Base-by-base conservation (phyloP, 2,329 filamentous ascomycete genomes). In the Emmonsiellopsis sp. region DNA sequence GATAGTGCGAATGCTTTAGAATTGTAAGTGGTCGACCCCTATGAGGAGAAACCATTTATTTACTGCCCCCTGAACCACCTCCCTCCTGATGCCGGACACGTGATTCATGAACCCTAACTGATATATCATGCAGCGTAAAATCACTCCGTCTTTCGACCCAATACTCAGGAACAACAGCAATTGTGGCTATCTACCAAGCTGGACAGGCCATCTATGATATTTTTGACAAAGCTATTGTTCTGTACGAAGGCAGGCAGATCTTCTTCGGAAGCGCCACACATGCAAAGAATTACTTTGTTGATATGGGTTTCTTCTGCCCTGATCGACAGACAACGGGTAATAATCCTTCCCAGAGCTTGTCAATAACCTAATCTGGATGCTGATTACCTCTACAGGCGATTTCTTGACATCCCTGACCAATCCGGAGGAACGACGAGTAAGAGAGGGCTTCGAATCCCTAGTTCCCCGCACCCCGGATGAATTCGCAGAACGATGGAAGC, bases 181-280 rank as follows among this genome's bases (percentile, higher is more conserved):
- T 93, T 56, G 88, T 94, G 2, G 89, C 88, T 0, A 75, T 95
- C 0, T 95, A 94, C 67, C 88, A 94, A 66, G 88, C 87, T 0
- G 88, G 85, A 0, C 87, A 93, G 69, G 89, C 82, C 60, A 88
- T 92, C 55, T 91, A 88, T 71, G 77, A 77, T 50, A 54, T 57
- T 37, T 91, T 92, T 56, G 88, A 94, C 74, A 93, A 92, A 68
- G 87, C 92, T 9, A 74, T 93, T 62, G 85, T 92, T 37, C 87
- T 93, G 51, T 86, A 91, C 57, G 79, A 81, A 43, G 88, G 88
- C 2, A 80, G 79, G 31, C 84, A 90, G 64, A 85, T 88, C 39
- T 93, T 83, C 70, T 90, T 87, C 56, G 88, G 88, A 1, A 84
- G 84, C 0, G 72, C 81, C 0, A 69, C 76, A 1, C 80, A 87